A percentile compares a stretch with the other conserved stretches of the same genome.
These are phyloP conservation scores for Sugiyamaella smithiae DNA, from an alignment of 805 yeast species.

Conservation along the genomic window DNA sequence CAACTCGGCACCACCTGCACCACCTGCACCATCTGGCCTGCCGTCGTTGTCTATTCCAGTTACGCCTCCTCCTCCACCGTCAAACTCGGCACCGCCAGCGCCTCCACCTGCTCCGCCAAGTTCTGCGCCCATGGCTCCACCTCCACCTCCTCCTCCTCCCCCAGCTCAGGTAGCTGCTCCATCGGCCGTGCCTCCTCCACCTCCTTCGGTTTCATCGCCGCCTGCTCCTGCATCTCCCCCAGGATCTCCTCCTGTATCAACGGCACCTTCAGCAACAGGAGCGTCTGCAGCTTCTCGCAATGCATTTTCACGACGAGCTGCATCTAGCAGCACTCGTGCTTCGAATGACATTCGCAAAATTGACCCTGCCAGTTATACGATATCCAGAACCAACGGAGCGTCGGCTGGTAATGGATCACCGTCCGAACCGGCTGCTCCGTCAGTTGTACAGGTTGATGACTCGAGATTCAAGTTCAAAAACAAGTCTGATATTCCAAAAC, in stretches of 20 bases:
- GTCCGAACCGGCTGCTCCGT: conserved; percentile 7
- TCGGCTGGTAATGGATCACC: conserved; percentile 30
- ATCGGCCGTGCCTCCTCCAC: conserved; percentile 29
- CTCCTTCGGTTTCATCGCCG: conserved; percentile 26
- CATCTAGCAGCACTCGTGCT: conserved; percentile 28
- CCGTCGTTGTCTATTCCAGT: conserved; percentile 28
- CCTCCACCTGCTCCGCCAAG: conserved; percentile 17
- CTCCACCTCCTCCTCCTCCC: conserved; percentile 25
- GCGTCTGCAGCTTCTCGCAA: conserved; percentile 18
- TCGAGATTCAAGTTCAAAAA: conserved; percentile 69
- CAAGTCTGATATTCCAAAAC: conserved; percentile 72
- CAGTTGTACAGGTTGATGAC: conserved; percentile 59
- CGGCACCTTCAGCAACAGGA: conserved; percentile 21
- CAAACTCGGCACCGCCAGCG: conserved; percentile 33
- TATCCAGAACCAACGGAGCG: conserved; percentile 25
- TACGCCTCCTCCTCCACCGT: conserved; percentile 29
- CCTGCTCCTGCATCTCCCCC: conserved; percentile 26
- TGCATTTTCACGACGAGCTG: conserved; percentile 24
- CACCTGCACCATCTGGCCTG: conserved; percentile 21
- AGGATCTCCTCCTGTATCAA: conserved; percentile 28
- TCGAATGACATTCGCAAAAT: conserved; percentile 51
- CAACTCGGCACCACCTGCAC: neutral
- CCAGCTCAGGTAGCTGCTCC: conserved; percentile 15
- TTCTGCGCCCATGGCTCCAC: conserved; percentile 14
- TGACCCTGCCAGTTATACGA: conserved; percentile 65